These are phyloP conservation scores for Dactylis glomerata DNA, from an alignment of 176 grass and related monocot genomes.

Conservation along the genomic window DNA sequence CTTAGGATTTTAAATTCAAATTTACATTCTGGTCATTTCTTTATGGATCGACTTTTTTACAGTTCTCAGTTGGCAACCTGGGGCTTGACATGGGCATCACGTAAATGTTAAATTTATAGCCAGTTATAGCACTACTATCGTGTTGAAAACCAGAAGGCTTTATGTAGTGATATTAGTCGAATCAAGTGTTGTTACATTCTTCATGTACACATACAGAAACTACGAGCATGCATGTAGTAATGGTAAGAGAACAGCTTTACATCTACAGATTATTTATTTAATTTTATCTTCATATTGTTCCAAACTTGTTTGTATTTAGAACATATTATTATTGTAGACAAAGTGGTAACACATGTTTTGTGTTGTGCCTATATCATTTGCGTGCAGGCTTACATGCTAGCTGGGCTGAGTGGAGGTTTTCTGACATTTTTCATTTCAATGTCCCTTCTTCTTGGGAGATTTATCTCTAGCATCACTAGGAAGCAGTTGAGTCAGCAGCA, in stretches of 20 bases:
- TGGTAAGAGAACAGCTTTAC: not conserved
- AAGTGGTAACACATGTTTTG: not conserved
- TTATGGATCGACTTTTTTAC: not conserved
- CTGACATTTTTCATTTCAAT: slow-evolving; percentile 80
- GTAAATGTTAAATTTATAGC: slow-evolving; percentile 7
- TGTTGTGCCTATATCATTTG: slow-evolving; percentile 2
- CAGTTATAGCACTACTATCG: not conserved
- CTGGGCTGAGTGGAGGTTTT: slow-evolving; percentile 83
- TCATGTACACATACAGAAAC: slow-evolving; percentile 2
- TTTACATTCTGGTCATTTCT: not conserved
- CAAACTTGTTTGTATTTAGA: not conserved
- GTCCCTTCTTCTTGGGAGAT: slow-evolving; percentile 80
- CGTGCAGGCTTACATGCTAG: slow-evolving; percentile 63
- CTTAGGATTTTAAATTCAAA: not conserved
- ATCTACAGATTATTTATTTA: not conserved
- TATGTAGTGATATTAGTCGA: slow-evolving; percentile 12
- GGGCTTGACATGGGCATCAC: not conserved
- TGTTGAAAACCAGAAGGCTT: not conserved
- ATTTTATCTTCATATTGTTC: slow-evolving; percentile 4
- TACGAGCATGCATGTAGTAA: not conserved
- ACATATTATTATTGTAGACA: not conserved
- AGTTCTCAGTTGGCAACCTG: not conserved
- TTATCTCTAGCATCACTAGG: slow-evolving; percentile 44
- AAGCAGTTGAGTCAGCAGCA: slow-evolving; percentile 44
- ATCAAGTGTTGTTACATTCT: not conserved